Percentiles rank a stretch among this genome's conserved stretches.
phyloP scores from a whole-genome alignment of 768 basidiomycete species.

The Termitomyces titanicus region DNA sequence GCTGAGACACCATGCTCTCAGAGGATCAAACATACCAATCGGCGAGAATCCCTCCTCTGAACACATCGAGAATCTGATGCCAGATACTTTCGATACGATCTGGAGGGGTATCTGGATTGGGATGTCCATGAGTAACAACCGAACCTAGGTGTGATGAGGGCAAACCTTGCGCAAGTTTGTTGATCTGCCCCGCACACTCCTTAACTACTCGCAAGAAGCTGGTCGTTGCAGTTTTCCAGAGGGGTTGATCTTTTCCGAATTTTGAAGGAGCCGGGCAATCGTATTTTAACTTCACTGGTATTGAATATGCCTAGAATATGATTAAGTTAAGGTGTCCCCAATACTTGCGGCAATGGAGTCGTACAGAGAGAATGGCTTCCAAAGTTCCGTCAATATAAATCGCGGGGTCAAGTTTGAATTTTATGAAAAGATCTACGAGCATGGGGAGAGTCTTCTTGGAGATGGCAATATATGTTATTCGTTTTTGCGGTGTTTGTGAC shows the following conservation, averaged over 20 bases:
- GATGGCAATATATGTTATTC: constrained; percentile 88
- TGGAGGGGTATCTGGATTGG: constrained; percentile 46
- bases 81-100: constrained; percentile 80
- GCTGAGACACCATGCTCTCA: background rate
- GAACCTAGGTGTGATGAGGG: background rate
- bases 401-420: constrained; percentile 54
- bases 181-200: constrained; percentile 54
- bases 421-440: constrained; percentile 72
- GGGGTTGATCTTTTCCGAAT: constrained; percentile 79
- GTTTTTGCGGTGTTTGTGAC: constrained; percentile 46
- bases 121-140: background rate
- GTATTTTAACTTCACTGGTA: constrained; percentile 92
- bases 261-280: constrained; percentile 89
- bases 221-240: constrained; percentile 95
- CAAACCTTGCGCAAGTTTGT: constrained; percentile 47
- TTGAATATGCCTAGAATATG: constrained; percentile 68
- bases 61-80: constrained; percentile 79
- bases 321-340: background rate
- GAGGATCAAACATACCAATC: constrained; percentile 55
- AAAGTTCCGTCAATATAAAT: constrained; percentile 82
- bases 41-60: constrained; percentile 76
- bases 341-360: constrained; percentile 18
- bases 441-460: constrained; percentile 85
- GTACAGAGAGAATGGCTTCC: constrained; percentile 75
- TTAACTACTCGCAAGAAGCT: constrained; percentile 74